Conservation (phyloP, 2,329 filamentous ascomycete species). For the Sporothrix sp. region DNA sequence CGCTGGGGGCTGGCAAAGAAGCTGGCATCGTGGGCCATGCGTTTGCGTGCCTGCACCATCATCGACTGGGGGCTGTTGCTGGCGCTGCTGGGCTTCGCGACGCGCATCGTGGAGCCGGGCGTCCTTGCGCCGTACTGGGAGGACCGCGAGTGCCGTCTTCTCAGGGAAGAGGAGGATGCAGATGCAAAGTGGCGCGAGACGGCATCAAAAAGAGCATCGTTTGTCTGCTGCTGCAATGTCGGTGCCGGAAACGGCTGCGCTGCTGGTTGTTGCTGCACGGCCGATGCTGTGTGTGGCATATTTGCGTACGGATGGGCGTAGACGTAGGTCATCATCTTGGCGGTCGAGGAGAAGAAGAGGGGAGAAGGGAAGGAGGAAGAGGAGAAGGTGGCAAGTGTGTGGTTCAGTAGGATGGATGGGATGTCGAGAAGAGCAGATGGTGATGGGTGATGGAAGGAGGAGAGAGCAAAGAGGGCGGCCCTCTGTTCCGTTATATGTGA, state of each 20-base stretch:
- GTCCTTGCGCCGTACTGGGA: constrained; percentile 38
- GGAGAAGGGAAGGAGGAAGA: background rate
- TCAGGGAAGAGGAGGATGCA: constrained; percentile 29
- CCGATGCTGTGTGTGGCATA: constrained; percentile 16
- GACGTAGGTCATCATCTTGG: constrained; percentile 17
- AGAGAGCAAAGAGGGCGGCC: background rate
- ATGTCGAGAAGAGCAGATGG: background rate
- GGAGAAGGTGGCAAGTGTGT: background rate
- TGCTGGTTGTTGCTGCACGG: constrained; percentile 1
- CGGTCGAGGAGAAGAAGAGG: background rate
- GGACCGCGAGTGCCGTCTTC: constrained; percentile 38
- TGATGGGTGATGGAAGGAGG: background rate
- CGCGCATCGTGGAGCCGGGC: constrained; percentile 42
- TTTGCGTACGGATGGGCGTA: constrained; percentile 25
- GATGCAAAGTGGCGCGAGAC: constrained; percentile 42
- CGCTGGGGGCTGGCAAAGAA: constrained; percentile 7
- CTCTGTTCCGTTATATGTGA: constrained; percentile 7
- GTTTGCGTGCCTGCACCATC: constrained; percentile 40
- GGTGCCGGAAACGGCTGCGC: background rate
- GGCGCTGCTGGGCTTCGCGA: constrained; percentile 50
- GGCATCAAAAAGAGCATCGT: constrained; percentile 40
- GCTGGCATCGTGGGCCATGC: constrained; percentile 34
- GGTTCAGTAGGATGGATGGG: background rate
- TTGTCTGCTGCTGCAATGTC: constrained; percentile 20
- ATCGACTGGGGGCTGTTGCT: constrained; percentile 56